phyloP scores from a whole-genome alignment of 305 asterid species.

The Petunia hybrid region DNA sequence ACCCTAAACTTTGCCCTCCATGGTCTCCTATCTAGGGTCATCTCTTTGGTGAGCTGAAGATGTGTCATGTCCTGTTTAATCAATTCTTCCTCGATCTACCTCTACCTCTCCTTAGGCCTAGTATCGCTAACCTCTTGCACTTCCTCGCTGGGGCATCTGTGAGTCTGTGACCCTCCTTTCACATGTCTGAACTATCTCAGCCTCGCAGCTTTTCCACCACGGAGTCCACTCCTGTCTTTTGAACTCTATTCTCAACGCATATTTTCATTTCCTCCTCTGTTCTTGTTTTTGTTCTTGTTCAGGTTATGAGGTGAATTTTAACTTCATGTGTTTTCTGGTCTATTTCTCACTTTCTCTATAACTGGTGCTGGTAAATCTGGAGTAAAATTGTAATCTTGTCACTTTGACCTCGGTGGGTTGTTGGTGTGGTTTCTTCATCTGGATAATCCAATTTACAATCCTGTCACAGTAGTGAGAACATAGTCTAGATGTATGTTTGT shows the following conservation, averaged over 20 bases:
- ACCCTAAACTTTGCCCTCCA: no score
- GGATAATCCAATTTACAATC: slow-evolving; percentile 12
- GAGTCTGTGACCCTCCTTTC: no score
- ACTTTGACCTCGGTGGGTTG: neutral
- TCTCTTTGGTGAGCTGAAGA: no score
- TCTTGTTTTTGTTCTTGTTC: neutral
- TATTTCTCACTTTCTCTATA: neutral
- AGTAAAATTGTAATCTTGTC: neutral
- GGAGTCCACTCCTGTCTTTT: neutral
- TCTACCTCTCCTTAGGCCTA: no score
- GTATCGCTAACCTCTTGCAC: no score
- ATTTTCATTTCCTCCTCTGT: neutral
- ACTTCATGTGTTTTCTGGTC: neutral
- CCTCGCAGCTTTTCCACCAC: no score
- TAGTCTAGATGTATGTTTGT: neutral
- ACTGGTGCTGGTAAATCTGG: neutral
- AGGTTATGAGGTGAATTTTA: neutral
- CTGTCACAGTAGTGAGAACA: neutral
- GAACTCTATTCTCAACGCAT: neutral
- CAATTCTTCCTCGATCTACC: no score
- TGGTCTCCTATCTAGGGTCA: no score
- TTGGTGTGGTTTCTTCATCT: slow-evolving; percentile 8
- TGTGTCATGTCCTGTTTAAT: no score
- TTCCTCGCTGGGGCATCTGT: no score
- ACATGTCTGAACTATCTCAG: no score